Evolutionary conservation across 257 asterid genomes (phyloP), one percentile per base, ranked within the genome.

Genomic region (Ophiorrhiza pumila): DNA sequence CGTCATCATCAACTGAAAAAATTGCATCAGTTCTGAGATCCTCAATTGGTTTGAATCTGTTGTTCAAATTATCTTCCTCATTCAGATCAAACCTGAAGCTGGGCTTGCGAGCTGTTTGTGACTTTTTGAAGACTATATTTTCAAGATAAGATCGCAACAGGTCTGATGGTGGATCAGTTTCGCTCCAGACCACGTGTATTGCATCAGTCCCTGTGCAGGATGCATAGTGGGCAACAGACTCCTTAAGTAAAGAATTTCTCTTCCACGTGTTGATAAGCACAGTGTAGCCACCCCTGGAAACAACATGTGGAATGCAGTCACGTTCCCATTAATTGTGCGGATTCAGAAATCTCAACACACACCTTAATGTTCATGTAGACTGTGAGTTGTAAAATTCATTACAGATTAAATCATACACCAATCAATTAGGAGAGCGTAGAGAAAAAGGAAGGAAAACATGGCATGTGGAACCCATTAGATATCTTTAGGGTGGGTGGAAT

Each of bases 1-100:
- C 88, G 76, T 88, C 85, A 71, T 86, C 91, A 77, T 88, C 94
- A 65, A 88, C 88, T 15, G 89, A 88, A 81, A 88, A 88, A 69
- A 86, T 80, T 4, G 94, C 92, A 77, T 86, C 89, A 27, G 89
- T 86, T 74, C 82, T 78, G 68, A 85, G 85, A 79, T 78, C 89
- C 74, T 76, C 68, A 65, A 84, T 86, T 20, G 90, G 85, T 79
- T 84, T 86, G 75, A 86, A 88, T 70, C 93, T 82, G 47, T 86
- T 88, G 79, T 88, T 88, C 72, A 86, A 77, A 74, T 81, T 79
- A 73, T 85, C 93, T 72, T 82, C 91, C 83, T 80, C 65, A 29
- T 85, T 85, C 15, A 88, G 63, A 78, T 88, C 89, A 72, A 88
- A 88, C 79, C 81, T 82, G 56, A 88, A 74, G 84, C 86, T 80